Evolutionary conservation across 169 alveolate species (phyloP).

Genomic region (Eimeria praecox): DNA sequence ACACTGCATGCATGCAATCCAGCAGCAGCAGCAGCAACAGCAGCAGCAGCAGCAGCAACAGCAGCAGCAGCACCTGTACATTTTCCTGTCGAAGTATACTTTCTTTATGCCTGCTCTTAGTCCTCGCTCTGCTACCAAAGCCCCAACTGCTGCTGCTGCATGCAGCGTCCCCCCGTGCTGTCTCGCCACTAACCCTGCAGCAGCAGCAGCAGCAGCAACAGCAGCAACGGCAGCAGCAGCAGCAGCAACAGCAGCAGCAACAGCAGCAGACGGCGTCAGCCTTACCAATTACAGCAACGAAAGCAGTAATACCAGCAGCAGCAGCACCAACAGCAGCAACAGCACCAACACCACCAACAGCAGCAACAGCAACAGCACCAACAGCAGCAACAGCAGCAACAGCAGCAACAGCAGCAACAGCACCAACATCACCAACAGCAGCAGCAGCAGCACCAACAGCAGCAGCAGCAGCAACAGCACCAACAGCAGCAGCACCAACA

Average conservation of each 20-base stretch:
- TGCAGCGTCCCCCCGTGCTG: slow-evolving; percentile 65
- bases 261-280: not conserved
- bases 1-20: slow-evolving; percentile 12
- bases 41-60: not conserved
- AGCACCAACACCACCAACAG: slow-evolving; percentile 1
- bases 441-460: slow-evolving; percentile 16
- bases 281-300: not conserved
- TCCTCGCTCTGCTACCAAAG: slow-evolving; percentile 42
- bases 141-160: slow-evolving; percentile 75
- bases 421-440: slow-evolving; percentile 6
- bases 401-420: not conserved
- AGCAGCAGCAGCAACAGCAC: not conserved
- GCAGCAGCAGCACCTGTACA: not conserved
- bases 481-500: not conserved
- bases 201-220: slow-evolving; percentile 63
- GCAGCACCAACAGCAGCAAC: not conserved
- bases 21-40: slow-evolving; percentile 26
- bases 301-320: not conserved
- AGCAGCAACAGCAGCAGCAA: not conserved
- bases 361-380: slow-evolving; percentile 7
- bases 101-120: slow-evolving; percentile 30
- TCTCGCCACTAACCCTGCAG: slow-evolving; percentile 59
- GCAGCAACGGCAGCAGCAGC: not conserved
- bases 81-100: slow-evolving; percentile 42
- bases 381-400: not conserved